Conservation (phyloP, 78 protist species). For the Isochrysis galbana region DNA sequence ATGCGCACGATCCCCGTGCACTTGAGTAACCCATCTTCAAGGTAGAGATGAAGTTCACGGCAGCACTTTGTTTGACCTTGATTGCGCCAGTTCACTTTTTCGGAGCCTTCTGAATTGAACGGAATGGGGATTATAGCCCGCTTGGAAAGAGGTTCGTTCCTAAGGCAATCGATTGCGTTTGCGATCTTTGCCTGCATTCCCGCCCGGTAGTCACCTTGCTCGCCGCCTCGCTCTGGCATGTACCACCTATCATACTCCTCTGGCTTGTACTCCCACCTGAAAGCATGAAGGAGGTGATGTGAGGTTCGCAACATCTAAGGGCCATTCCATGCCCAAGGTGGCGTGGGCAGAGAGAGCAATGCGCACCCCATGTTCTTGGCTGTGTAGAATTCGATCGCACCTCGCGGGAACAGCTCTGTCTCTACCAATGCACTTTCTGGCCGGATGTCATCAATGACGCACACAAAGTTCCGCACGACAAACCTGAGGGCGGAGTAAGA, state of each 20-base stretch:
- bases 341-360: no score
- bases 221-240: background rate
- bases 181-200: constrained; percentile 9
- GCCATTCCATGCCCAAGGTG: no score
- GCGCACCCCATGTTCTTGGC: constrained; percentile 29
- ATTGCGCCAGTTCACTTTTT: background rate
- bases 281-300: no score
- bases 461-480: constrained; percentile 8
- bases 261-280: background rate
- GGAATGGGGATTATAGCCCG: constrained; percentile 12
- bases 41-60: constrained; percentile 20
- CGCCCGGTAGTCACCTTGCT: constrained; percentile 24
- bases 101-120: background rate
- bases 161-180: constrained; percentile 1
- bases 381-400: constrained; percentile 19
- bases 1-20: constrained; percentile 20
- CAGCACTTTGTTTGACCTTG: constrained; percentile 10
- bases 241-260: background rate
- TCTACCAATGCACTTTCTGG: background rate
- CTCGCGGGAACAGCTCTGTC: constrained; percentile 24
- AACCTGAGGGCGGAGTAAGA: no score
- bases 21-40: constrained; percentile 1
- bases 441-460: background rate
- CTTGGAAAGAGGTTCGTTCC: background rate
- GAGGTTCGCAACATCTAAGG: no score